phyloP scores from a whole-genome alignment of 2,329 filamentous ascomycete species.

The Parasarocladium wereldwijsianum region DNA sequence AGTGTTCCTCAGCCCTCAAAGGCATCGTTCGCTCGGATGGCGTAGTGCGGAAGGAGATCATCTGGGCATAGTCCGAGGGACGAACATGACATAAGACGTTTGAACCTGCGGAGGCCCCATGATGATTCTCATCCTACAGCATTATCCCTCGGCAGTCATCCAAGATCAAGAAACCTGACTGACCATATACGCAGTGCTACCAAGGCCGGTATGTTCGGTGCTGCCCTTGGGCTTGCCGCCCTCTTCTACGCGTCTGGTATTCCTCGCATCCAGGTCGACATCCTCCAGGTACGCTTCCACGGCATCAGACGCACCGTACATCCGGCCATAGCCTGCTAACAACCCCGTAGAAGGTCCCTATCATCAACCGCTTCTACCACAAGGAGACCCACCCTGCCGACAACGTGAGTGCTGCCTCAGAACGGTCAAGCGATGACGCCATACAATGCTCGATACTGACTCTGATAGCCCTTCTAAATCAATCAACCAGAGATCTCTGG shows the following conservation, averaged over 20 bases:
- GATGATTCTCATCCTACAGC: too few species aligned
- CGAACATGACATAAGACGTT: too few species aligned
- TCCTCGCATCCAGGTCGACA: conserved; percentile 42
- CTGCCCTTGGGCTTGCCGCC: conserved; percentile 39
- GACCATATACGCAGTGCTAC: conserved; percentile 32
- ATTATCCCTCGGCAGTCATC: too few species aligned
- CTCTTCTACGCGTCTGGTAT: conserved; percentile 49
- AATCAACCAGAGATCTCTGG: conserved; percentile 7
- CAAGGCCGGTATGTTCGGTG: conserved; percentile 39
- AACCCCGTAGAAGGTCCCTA: conserved; percentile 34
- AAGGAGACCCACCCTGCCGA: conserved; percentile 43
- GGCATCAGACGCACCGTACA: neutral
- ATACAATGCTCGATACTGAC: neutral
- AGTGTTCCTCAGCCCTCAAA: too few species aligned
- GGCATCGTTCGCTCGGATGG: too few species aligned
- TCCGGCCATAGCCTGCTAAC: conserved; percentile 10
- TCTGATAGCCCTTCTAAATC: conserved; percentile 24
- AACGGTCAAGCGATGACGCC: too few species aligned
- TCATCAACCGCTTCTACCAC: conserved; percentile 34
- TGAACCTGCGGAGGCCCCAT: too few species aligned
- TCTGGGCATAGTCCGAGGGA: too few species aligned
- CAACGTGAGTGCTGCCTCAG: conserved; percentile 33
- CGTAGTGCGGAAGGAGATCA: too few species aligned
- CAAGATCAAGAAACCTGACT: too few species aligned
- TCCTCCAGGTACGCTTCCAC: conserved; percentile 34